Conservation (phyloP, 2,329 filamentous ascomycete genomes). For the Mycosphaerelloides madeirae region DNA sequence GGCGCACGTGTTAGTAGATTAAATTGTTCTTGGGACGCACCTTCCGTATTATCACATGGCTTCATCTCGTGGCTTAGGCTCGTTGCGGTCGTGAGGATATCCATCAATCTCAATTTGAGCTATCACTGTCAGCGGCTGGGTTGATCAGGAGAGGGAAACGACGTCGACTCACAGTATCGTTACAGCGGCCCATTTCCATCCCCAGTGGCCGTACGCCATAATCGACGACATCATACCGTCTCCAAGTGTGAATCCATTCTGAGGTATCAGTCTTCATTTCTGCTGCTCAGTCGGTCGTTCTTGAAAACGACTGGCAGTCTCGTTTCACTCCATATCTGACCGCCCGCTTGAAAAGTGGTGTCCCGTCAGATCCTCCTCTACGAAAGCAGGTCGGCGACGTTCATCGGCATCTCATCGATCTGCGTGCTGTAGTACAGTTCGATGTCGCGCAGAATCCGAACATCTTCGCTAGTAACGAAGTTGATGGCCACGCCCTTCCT, state of each 20-base stretch:
- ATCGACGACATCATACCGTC: slow-evolving; percentile 2
- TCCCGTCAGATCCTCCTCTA: slow-evolving; percentile 9
- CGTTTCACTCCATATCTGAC: background rate
- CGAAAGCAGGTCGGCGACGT: slow-evolving; percentile 46
- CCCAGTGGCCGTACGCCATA: slow-evolving; percentile 29
- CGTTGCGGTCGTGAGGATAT: no score
- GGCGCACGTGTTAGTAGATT: no score
- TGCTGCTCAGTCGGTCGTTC: background rate
- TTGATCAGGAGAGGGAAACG: background rate
- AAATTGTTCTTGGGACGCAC: no score
- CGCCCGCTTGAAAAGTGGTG: background rate
- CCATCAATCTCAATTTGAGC: no score
- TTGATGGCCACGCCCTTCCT: slow-evolving; percentile 99
- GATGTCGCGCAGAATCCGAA: slow-evolving; percentile 94
- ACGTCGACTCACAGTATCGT: slow-evolving; percentile 24
- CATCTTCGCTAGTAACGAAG: slow-evolving; percentile 97
- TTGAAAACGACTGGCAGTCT: background rate
- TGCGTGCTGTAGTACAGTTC: slow-evolving; percentile 96
- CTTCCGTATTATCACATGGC: no score
- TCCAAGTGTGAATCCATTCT: background rate
- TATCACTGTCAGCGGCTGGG: no score
- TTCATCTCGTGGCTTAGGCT: no score
- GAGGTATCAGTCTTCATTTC: background rate
- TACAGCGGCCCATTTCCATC: slow-evolving; percentile 32
- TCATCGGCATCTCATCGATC: slow-evolving; percentile 99